Conservation (phyloP, 345 rosid species). For the Citrus australasica region DNA sequence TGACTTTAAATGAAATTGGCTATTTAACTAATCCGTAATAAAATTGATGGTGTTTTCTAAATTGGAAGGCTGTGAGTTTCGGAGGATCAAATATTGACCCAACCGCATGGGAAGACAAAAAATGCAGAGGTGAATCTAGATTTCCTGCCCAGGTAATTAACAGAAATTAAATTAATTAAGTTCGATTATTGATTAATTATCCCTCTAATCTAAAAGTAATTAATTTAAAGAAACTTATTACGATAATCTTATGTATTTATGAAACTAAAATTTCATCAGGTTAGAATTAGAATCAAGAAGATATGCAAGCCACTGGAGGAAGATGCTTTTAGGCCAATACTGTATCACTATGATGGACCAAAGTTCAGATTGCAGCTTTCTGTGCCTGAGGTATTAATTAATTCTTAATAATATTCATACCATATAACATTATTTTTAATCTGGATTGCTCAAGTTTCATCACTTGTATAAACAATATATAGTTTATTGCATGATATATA, state of each 20-base stretch:
- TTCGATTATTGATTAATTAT: background rate
- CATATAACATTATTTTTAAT: no score
- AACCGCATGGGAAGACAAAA: conserved; percentile 21
- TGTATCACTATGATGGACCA: conserved; percentile 12
- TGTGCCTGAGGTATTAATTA: conserved; percentile 9
- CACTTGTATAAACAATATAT: background rate
- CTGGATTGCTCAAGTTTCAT: background rate
- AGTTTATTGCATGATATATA: no score
- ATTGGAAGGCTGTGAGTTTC: conserved; percentile 15
- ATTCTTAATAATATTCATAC: no score
- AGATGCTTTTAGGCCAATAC: conserved; percentile 17
- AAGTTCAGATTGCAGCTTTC: conserved; percentile 17
- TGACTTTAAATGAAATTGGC: background rate
- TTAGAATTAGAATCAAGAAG: conserved; percentile 15
- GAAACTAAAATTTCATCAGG: conserved; percentile 1
- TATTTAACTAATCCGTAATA: no score
- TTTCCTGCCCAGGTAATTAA: conserved; percentile 11
- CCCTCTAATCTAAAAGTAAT: background rate
- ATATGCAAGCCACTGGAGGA: conserved; percentile 10
- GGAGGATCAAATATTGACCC: conserved; percentile 21
- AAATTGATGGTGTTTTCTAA: background rate
- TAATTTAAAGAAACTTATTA: no score
- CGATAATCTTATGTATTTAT: background rate
- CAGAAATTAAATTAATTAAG: background rate
- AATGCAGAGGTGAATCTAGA: conserved; percentile 19